Conservation (phyloP, 176 grass and related monocot genomes). For the Carex scoparia region DNA sequence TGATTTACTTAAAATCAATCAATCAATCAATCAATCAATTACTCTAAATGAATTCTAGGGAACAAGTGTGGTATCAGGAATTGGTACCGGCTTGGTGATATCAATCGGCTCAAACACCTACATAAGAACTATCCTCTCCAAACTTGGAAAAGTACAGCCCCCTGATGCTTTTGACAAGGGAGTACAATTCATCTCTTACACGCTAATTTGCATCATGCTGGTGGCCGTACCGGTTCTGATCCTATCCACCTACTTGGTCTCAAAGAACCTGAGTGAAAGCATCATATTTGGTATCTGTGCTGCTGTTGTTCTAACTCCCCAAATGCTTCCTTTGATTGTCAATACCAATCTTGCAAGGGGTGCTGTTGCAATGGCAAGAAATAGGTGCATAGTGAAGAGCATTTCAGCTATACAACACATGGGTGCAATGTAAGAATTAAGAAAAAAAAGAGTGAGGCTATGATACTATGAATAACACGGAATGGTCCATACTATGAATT, state of each 20-base stretch:
- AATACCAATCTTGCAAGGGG: conserved; percentile 44
- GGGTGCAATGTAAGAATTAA: conserved; percentile 37
- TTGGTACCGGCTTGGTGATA: conserved; percentile 36
- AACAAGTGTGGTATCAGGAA: conserved; percentile 36
- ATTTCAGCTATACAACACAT: conserved; percentile 40
- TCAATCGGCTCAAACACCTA: conserved; percentile 36
- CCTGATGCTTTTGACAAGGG: conserved; percentile 32
- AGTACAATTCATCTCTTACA: conserved; percentile 29
- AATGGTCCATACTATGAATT: no score
- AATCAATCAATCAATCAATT: not conserved
- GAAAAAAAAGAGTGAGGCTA: not conserved
- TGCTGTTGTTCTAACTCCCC: conserved; percentile 38
- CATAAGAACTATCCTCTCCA: conserved; percentile 38
- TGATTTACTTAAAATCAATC: not conserved
- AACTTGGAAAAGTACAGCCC: conserved; percentile 23
- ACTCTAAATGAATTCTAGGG: conserved; percentile 23
- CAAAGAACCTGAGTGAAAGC: conserved; percentile 27
- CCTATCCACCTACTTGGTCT: conserved; percentile 26
- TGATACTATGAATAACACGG: no score
- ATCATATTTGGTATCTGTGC: conserved; percentile 37
- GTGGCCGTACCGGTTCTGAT: conserved; percentile 24
- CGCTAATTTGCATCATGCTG: conserved; percentile 36
- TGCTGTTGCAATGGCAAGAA: conserved; percentile 34
- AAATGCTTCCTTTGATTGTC: conserved; percentile 45
- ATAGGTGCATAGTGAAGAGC: conserved; percentile 42